A percentile compares a stretch with the other conserved stretches of the same genome.
These are phyloP conservation scores for Aspergillus latus DNA, from an alignment of 2,329 filamentous ascomycete genomes.

Conservation along the genomic window DNA sequence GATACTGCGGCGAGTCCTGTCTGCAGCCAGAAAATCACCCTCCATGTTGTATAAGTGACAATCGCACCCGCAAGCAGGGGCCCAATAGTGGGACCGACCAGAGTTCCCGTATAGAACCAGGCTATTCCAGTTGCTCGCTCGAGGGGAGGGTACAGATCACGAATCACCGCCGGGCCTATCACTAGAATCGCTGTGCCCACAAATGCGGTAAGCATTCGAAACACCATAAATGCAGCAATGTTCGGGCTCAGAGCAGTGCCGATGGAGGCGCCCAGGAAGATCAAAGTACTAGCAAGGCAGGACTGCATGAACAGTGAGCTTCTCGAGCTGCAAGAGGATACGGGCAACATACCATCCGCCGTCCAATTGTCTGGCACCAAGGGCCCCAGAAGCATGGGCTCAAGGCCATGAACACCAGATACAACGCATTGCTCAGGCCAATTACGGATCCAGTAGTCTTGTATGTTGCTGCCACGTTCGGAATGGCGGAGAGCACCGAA, in stretches of 20 bases:
- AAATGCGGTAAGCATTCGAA: slow-evolving; percentile 71
- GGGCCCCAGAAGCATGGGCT: slow-evolving; percentile 71
- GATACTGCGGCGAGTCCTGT: slow-evolving; percentile 64
- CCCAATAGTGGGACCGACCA: slow-evolving; percentile 70
- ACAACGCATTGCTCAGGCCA: slow-evolving; percentile 73
- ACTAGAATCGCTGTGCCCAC: slow-evolving; percentile 74
- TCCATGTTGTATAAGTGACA: slow-evolving; percentile 58
- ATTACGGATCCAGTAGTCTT: slow-evolving; percentile 67
- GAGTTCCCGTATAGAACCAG: slow-evolving; percentile 70
- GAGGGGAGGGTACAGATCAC: slow-evolving; percentile 64
- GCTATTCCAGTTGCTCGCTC: slow-evolving; percentile 71
- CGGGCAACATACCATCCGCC: slow-evolving; percentile 52
- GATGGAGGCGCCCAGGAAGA: slow-evolving; percentile 69
- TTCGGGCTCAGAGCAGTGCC: slow-evolving; percentile 72
- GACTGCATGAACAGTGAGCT: slow-evolving; percentile 41
- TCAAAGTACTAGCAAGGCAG: slow-evolving; percentile 58
- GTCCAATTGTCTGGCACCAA: slow-evolving; percentile 64
- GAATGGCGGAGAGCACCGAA: slow-evolving; percentile 64
- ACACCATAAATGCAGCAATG: slow-evolving; percentile 69
- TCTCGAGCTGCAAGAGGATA: not conserved
- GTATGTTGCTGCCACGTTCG: slow-evolving; percentile 68
- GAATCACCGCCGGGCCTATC: slow-evolving; percentile 68
- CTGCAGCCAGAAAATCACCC: slow-evolving; percentile 76
- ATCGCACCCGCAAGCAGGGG: slow-evolving; percentile 20
- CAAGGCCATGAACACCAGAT: slow-evolving; percentile 71